Conservation (phyloP, 1,284 basidiomycete species). For the Bjerkandera adusta region DNA sequence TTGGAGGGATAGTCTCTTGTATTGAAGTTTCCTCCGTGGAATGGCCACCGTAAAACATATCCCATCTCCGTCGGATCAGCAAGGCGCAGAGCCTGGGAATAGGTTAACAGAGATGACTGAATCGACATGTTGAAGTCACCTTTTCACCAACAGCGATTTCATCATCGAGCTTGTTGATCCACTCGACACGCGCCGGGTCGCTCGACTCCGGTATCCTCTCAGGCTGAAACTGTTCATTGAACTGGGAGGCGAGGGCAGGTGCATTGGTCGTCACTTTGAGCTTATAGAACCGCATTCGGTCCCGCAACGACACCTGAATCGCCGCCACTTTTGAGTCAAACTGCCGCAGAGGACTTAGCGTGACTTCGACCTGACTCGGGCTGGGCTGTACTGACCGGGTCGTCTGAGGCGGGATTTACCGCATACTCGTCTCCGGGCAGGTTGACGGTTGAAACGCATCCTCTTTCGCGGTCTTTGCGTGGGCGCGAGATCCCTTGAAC, state of each 20-base stretch:
- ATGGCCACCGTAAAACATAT: constrained; percentile 78
- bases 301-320: constrained; percentile 72
- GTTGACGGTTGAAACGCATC: constrained; percentile 19
- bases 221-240: constrained; percentile 75
- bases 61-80: constrained; percentile 64
- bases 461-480: constrained; percentile 30
- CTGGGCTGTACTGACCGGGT: constrained; percentile 48
- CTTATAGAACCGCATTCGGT: constrained; percentile 88
- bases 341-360: constrained; percentile 31
- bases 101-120: constrained; percentile 6
- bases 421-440: constrained; percentile 45
- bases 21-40: constrained; percentile 78
- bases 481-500: constrained; percentile 56
- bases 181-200: constrained; percentile 79
- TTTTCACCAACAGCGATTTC: constrained; percentile 67
- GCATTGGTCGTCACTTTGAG: constrained; percentile 77
- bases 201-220: constrained; percentile 82
- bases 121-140: constrained; percentile 36
- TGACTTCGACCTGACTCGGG: not conserved
- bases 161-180: constrained; percentile 62
- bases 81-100: constrained; percentile 64
- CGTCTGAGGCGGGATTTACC: constrained; percentile 44
- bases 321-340: constrained; percentile 74
- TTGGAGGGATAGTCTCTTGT: constrained; percentile 70
- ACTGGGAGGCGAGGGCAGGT: constrained; percentile 67